A percentile compares a stretch with the other conserved stretches of the same genome.
Conservation (phyloP, 2,329 filamentous ascomycete species). For the Ophiostoma ips region DNA sequence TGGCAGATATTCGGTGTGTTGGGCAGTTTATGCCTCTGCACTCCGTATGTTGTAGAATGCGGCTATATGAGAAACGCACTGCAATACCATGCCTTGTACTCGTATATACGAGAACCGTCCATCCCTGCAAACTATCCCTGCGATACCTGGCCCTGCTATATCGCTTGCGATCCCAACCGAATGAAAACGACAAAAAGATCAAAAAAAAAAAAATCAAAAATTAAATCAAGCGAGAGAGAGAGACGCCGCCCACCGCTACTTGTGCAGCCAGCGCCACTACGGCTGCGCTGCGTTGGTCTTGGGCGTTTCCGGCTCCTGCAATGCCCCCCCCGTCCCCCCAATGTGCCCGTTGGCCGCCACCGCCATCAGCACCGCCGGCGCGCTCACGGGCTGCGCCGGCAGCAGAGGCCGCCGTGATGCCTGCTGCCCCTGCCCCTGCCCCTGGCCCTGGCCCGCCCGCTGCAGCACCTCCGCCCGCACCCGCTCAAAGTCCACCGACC, state of each 20-base stretch:
- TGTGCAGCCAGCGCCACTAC: not conserved
- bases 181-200: not conserved
- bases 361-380: not conserved
- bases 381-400: not conserved
- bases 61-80: too few relatives aligned
- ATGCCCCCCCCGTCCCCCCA: not conserved
- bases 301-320: not conserved
- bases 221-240: too few relatives aligned
- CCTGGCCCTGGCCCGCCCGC: not conserved
- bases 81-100: too few relatives aligned
- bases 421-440: not conserved
- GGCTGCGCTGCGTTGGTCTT: not conserved
- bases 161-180: too few relatives aligned
- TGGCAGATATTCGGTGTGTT: too few relatives aligned
- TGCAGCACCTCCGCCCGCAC: constrained; percentile 20
- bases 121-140: too few relatives aligned
- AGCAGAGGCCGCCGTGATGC: not conserved
- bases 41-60: too few relatives aligned
- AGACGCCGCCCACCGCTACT: not conserved
- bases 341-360: not conserved
- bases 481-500: constrained; percentile 35
- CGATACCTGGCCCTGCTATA: too few relatives aligned
- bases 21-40: too few relatives aligned
- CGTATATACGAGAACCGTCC: too few relatives aligned
- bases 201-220: not conserved